Evolutionary conservation across 2,329 filamentous ascomycete genomes (phyloP).

Genomic region (Calonectria leucothoes): DNA sequence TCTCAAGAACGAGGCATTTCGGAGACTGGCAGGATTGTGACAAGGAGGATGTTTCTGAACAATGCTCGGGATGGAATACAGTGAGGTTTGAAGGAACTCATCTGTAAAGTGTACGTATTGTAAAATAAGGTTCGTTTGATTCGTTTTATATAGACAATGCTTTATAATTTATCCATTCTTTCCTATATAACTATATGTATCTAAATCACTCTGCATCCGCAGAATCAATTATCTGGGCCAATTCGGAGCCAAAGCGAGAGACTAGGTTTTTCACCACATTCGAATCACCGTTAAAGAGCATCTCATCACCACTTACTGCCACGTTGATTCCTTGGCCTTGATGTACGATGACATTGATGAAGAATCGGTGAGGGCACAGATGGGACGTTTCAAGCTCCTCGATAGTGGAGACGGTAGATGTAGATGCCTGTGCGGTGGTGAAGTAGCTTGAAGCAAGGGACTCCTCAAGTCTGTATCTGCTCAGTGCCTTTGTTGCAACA

Average conservation of each 20-base stretch:
- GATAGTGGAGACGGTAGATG: not conserved
- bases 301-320: not conserved
- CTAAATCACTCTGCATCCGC: not conserved
- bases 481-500: not conserved
- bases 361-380: not conserved
- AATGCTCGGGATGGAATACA: no score
- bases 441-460: not conserved
- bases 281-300: not conserved
- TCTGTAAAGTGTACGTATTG: no score
- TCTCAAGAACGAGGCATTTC: conserved; percentile 30
- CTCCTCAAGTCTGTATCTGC: not conserved
- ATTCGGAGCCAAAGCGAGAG: not conserved
- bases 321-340: not conserved
- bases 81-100: no score
- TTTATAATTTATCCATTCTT: no score
- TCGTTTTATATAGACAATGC: no score
- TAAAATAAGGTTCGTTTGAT: not conserved
- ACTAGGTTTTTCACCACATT: not conserved
- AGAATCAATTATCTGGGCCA: not conserved
- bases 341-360: not conserved
- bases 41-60: no score
- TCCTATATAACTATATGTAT: not conserved
- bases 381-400: not conserved
- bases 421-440: not conserved
- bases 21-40: not conserved